Evolutionary conservation across 371 early-diverging fungal genomes (phyloP).

Genomic region (Apophysomyces trapeziformis): DNA sequence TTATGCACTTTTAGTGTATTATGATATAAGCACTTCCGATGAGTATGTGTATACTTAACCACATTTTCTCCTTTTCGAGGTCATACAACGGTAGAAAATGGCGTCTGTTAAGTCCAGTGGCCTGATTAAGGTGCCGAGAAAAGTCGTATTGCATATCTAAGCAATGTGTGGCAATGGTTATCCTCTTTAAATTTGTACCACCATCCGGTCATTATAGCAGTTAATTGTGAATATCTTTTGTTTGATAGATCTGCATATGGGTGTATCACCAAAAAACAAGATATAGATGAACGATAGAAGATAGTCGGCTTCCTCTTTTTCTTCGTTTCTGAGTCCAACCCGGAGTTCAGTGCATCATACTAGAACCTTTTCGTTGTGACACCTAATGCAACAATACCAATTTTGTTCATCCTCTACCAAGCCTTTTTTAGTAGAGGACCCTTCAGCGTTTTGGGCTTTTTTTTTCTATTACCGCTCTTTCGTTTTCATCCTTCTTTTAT

Average conservation of each 20-base stretch:
- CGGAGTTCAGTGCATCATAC: constrained; percentile 3
- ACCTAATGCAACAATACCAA: constrained; percentile 3
- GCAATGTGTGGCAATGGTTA: constrained; percentile 33
- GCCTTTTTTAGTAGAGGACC: constrained; percentile 5
- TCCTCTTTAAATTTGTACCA: constrained; percentile 17
- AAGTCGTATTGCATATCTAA: not conserved
- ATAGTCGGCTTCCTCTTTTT: not conserved
- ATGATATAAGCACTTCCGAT: too few relatives aligned
- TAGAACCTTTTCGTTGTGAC: not conserved
- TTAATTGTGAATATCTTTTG: too few relatives aligned
- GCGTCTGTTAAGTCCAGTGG: not conserved
- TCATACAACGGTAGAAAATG: too few relatives aligned
- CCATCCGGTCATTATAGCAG: not conserved
- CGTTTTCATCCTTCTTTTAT: constrained; percentile 3
- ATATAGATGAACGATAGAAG: not conserved
- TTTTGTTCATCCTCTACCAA: constrained; percentile 6
- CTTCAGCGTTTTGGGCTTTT: not conserved
- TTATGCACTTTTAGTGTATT: too few relatives aligned
- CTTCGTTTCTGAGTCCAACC: constrained; percentile 3
- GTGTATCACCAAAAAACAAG: constrained; percentile 2
- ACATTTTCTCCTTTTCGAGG: too few relatives aligned
- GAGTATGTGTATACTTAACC: too few relatives aligned
- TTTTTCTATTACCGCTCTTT: constrained; percentile 9
- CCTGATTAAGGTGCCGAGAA: not conserved
- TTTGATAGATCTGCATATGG: too few relatives aligned